Percentiles rank a stretch among this genome's conserved stretches.
Evolutionary conservation across 176 grass and related monocot genomes (phyloP).

Genomic region (Themeda triandra): DNA sequence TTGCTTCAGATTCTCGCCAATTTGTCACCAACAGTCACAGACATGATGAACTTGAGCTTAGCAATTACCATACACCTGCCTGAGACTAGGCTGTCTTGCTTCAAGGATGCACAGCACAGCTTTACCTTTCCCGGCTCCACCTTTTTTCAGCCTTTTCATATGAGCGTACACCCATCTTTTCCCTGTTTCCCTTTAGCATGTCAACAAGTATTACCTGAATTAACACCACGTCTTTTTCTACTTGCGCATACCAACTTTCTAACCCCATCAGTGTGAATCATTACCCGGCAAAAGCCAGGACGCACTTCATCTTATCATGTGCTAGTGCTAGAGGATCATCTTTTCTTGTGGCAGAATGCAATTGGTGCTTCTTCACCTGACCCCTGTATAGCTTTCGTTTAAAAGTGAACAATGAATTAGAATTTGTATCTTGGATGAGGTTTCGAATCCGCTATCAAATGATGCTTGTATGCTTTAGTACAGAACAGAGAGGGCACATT

Average conservation of each 20-base stretch:
- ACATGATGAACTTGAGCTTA: not conserved
- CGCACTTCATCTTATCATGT: constrained; percentile 46
- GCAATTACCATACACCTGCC: not conserved
- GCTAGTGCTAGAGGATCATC: constrained; percentile 15
- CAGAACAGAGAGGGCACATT: not conserved
- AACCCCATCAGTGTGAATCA: constrained; percentile 40
- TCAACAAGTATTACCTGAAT: constrained; percentile 35
- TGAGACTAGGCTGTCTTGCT: not conserved
- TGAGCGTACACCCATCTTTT: constrained; percentile 26
- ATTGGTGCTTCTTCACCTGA: constrained; percentile 20
- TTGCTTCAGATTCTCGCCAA: constrained; percentile 24
- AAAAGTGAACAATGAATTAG: not conserved
- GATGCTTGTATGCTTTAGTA: not conserved
- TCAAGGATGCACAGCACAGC: constrained; percentile 31
- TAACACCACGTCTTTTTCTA: constrained; percentile 27
- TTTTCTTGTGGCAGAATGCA: constrained; percentile 18
- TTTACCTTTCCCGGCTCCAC: constrained; percentile 40
- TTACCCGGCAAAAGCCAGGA: constrained; percentile 32
- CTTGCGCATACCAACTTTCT: constrained; percentile 49
- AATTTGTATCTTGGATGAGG: not conserved
- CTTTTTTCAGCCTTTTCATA: constrained; percentile 60
- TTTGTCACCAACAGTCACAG: constrained; percentile 1
- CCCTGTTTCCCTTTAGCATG: constrained; percentile 34
- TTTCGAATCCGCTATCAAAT: not conserved
- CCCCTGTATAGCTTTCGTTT: constrained; percentile 1